A percentile compares a stretch with the other conserved stretches of the same genome.
Conservation (phyloP, 306 rosid genomes). For the Medicago lupulina region DNA sequence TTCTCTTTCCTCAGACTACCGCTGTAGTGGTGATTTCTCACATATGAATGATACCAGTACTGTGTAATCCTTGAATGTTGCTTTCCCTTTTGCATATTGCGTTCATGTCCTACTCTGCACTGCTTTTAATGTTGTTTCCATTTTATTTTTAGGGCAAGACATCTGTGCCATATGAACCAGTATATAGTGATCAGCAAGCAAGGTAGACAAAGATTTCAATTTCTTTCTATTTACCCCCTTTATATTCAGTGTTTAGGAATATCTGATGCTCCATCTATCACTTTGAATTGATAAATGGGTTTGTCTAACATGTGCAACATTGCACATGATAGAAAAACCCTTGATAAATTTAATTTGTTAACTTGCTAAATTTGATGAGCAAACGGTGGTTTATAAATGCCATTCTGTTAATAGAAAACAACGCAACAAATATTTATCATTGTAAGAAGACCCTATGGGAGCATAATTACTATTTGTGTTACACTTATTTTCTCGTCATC, state of each 20-base stretch:
- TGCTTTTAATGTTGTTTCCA: slow-evolving; percentile 14
- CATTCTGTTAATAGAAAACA: neutral
- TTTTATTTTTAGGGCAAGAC: slow-evolving; percentile 52
- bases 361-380: slow-evolving; percentile 23
- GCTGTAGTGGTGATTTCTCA: neutral
- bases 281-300: neutral
- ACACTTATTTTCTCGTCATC: neutral
- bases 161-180: slow-evolving; percentile 52
- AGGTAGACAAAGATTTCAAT: slow-evolving; percentile 44
- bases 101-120: neutral
- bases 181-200: slow-evolving; percentile 56
- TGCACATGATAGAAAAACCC: too few species aligned
- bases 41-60: neutral
- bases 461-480: neutral
- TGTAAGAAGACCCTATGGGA: neutral
- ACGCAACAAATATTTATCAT: slow-evolving; percentile 1
- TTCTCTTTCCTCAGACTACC: neutral
- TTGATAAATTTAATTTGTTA: neutral
- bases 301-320: too few species aligned
- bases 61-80: slow-evolving; percentile 18
- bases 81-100: slow-evolving; percentile 22
- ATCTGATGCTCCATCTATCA: slow-evolving; percentile 7
- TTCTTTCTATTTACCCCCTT: slow-evolving; percentile 17
- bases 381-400: neutral
- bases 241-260: slow-evolving; percentile 9